A percentile compares a stretch with the other conserved stretches of the same genome.
Conservation (phyloP, 305 asterid species). For the Galium porrigens region DNA sequence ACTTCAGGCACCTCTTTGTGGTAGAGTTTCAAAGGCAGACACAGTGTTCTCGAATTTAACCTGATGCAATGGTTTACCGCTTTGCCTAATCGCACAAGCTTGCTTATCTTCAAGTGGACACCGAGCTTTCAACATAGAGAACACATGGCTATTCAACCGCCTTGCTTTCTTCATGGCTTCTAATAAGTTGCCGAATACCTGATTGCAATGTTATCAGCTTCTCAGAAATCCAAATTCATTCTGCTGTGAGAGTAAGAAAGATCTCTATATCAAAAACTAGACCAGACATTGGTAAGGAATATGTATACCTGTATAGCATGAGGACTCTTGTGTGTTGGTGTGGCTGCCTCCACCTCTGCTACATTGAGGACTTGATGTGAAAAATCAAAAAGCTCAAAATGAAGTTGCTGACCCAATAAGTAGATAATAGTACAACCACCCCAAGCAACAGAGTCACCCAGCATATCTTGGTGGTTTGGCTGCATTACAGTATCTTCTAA, state of each 20-base stretch:
- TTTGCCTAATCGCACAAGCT: slow-evolving; percentile 92
- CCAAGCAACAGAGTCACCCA: slow-evolving; percentile 97
- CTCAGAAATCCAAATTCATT: slow-evolving; percentile 8
- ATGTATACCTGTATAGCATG: slow-evolving; percentile 42
- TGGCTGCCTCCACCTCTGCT: slow-evolving; percentile 76
- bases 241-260: not conserved
- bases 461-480: slow-evolving; percentile 44
- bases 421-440: slow-evolving; percentile 93
- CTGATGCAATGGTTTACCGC: slow-evolving; percentile 85
- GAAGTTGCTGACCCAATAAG: slow-evolving; percentile 89
- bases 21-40: slow-evolving; percentile 91
- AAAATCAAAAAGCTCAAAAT: slow-evolving; percentile 84
- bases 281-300: not conserved
- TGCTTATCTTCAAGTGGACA: slow-evolving; percentile 97
- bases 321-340: slow-evolving; percentile 41
- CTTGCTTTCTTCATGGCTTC: slow-evolving; percentile 97
- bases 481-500: slow-evolving; percentile 57
- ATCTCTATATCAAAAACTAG: not conserved
- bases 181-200: slow-evolving; percentile 52
- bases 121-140: slow-evolving; percentile 87
- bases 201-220: slow-evolving; percentile 13
- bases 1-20: slow-evolving; percentile 76
- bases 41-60: slow-evolving; percentile 84
- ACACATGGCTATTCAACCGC: slow-evolving; percentile 76
- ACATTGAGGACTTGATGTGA: slow-evolving; percentile 94